Percentiles rank a stretch among this genome's conserved stretches.
These are phyloP conservation scores for Murraya koenigii DNA, from an alignment of 345 rosid species.

Conservation along the genomic window DNA sequence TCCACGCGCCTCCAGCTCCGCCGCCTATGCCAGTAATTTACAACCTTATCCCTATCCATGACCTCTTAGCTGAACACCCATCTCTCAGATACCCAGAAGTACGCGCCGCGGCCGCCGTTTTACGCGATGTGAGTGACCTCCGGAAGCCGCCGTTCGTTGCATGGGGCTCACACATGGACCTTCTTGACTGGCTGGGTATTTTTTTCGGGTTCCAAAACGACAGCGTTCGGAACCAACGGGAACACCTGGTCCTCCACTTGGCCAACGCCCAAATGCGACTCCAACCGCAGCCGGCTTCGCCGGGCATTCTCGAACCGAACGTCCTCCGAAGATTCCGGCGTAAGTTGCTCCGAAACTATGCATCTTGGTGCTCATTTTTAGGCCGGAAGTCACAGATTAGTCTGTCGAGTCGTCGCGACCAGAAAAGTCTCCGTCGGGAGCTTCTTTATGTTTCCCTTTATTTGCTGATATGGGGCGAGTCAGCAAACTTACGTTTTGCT, in stretches of 20 bases:
- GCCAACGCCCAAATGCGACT: slow-evolving; percentile 90
- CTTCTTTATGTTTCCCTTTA: slow-evolving; percentile 51
- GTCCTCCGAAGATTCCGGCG: slow-evolving; percentile 60
- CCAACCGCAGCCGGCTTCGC: slow-evolving; percentile 40
- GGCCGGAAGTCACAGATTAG: slow-evolving; percentile 41
- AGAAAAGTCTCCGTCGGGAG: slow-evolving; percentile 37
- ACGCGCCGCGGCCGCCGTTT: slow-evolving; percentile 65
- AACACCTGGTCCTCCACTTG: slow-evolving; percentile 83
- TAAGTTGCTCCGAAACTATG: slow-evolving; percentile 64
- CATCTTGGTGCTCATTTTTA: slow-evolving; percentile 73
- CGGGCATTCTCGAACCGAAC: slow-evolving; percentile 52
- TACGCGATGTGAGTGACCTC: slow-evolving; percentile 56
- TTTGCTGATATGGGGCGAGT: slow-evolving; percentile 65
- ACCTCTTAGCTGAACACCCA: slow-evolving; percentile 66
- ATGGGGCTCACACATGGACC: slow-evolving; percentile 54
- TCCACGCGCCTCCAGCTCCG: slow-evolving; percentile 30
- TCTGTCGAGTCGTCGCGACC: slow-evolving; percentile 24
- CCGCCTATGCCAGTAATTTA: slow-evolving; percentile 28
- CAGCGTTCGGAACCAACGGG: slow-evolving; percentile 81
- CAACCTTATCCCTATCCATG: slow-evolving; percentile 83
- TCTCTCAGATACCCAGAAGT: slow-evolving; percentile 73
- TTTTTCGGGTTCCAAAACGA: slow-evolving; percentile 74
- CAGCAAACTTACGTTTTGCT: slow-evolving; percentile 52
- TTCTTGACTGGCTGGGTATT: slow-evolving; percentile 74
- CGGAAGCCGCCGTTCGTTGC: slow-evolving; percentile 50